phyloP scores from a whole-genome alignment of 2,329 filamentous ascomycete species.

The Orbilia quercus region DNA sequence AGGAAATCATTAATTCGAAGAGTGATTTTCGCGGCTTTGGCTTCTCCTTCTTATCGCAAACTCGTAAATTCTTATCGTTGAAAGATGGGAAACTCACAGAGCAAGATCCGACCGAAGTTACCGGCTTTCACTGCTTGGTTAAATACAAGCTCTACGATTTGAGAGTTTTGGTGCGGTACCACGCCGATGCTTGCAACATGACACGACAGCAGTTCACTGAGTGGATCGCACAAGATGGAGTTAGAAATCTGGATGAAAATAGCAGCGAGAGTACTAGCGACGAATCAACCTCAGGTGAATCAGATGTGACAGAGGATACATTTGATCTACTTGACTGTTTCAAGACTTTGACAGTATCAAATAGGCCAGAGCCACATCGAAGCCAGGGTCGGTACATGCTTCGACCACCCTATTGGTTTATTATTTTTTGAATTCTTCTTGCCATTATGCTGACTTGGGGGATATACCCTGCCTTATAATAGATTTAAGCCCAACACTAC shows the following conservation, averaged over 20 bases:
- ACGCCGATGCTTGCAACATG: constrained; percentile 47
- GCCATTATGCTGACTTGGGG: too few species aligned
- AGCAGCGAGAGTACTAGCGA: not conserved
- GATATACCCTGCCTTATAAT: not conserved
- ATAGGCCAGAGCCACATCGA: not conserved
- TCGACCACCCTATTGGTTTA: too few species aligned
- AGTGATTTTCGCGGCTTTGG: constrained; percentile 34
- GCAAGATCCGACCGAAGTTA: constrained; percentile 13
- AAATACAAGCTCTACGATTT: constrained; percentile 32
- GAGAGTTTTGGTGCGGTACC: constrained; percentile 28
- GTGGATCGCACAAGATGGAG: constrained; percentile 26
- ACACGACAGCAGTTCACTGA: constrained; percentile 16
- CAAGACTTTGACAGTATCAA: constrained; percentile 18
- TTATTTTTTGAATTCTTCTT: too few species aligned
- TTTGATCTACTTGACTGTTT: constrained; percentile 40
- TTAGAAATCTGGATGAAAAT: not conserved
- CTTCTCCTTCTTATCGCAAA: constrained; percentile 14
- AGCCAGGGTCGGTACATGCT: not conserved
- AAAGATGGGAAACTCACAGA: constrained; percentile 6
- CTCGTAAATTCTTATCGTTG: constrained; percentile 11
- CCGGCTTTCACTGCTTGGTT: constrained; percentile 33
- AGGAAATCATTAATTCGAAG: constrained; percentile 10
- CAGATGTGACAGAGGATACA: too few species aligned
- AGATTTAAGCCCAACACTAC: not conserved
- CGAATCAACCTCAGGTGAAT: constrained; percentile 1